Percentiles rank a stretch among this genome's conserved stretches.
Conservation (phyloP, 768 basidiomycete species). For the Mycena belliarum region DNA sequence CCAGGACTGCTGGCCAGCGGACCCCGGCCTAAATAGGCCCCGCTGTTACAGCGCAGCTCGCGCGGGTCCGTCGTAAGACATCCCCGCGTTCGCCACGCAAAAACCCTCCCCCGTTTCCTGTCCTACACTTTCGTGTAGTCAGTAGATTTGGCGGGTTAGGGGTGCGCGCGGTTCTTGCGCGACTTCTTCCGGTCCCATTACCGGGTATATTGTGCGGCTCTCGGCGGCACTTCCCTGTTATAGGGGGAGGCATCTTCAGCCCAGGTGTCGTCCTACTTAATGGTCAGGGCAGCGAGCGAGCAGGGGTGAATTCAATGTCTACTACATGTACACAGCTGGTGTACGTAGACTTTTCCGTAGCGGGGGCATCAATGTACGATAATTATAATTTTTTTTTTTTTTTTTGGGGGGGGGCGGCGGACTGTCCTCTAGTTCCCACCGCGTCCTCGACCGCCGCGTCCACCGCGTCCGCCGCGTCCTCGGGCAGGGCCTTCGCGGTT, state of each 20-base stretch:
- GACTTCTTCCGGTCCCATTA: constrained; percentile 10
- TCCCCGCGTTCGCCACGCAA: background rate
- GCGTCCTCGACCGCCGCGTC: background rate
- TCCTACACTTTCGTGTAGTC: background rate
- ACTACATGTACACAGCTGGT: too few species aligned
- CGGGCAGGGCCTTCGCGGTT: too few species aligned
- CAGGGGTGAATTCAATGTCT: too few species aligned
- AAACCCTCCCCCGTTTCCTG: constrained; percentile 16
- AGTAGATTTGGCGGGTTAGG: constrained; percentile 16
- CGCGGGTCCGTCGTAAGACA: background rate
- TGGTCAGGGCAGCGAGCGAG: too few species aligned
- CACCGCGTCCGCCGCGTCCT: background rate
- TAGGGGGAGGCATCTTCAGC: too few species aligned
- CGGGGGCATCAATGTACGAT: too few species aligned
- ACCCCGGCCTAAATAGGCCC: constrained; percentile 10
- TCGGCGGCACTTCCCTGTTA: too few species aligned
- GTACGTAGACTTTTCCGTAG: too few species aligned
- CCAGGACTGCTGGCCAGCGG: constrained; percentile 18
- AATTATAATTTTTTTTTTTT: too few species aligned
- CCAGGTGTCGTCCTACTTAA: too few species aligned
- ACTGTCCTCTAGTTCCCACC: background rate
- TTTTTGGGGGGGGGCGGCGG: too few species aligned
- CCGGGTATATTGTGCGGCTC: too few species aligned
- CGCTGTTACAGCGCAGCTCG: constrained; percentile 6
- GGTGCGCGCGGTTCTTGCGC: background rate